Base-by-base conservation (phyloP, 495 filamentous ascomycete genomes). In the Daldinia concentrica region DNA sequence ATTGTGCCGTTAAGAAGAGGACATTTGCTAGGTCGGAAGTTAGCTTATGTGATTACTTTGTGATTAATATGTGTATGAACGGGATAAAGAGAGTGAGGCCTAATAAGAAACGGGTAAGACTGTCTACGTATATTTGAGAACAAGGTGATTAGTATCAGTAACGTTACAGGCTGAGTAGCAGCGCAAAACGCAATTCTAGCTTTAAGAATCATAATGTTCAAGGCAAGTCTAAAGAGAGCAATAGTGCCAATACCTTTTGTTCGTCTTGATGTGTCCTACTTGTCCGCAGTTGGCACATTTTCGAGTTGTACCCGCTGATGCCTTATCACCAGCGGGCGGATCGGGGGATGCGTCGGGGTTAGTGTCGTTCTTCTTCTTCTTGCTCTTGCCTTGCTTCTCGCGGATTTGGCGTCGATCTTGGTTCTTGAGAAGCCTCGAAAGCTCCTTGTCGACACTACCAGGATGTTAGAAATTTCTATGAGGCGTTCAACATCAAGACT, bases 231-330 rank as follows among this genome's bases (percentile, higher is more conserved):
- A 64, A 54, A 39, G 8, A 62, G 48, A 58, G 63, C 67, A 79
- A 57, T 58, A 55, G 26, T 72, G 72, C 64, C 74, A 82, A 78
- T 84, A 94, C 91, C 95, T 98, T 85, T 97, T 95, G 83, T 98
- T 98, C n/a, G 94, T 98, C 80, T 97, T 97, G 85, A 99, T 99
- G 75, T 99, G 95, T 26, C 95, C 95, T 22, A 94, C 90, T 74
- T 94, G 90, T 34, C 95, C 95, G 74, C 95, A 99, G 79, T 97
- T 98, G 27, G 96, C 95, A 76, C 95, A 99, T 79, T 98, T 98
- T 68, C 96, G 87, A 29, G 92, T 92, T 2, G 95, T 99, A 9
- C 88, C 88, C 3, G 79, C 82, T 58, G 79, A 74, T 30, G 78
- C 65, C 73, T 82, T 83, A 69, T 86, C 87, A 22, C 80, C 83